phyloP scores from a whole-genome alignment of 2,329 filamentous ascomycete genomes.

The Fusarium cicatricum region DNA sequence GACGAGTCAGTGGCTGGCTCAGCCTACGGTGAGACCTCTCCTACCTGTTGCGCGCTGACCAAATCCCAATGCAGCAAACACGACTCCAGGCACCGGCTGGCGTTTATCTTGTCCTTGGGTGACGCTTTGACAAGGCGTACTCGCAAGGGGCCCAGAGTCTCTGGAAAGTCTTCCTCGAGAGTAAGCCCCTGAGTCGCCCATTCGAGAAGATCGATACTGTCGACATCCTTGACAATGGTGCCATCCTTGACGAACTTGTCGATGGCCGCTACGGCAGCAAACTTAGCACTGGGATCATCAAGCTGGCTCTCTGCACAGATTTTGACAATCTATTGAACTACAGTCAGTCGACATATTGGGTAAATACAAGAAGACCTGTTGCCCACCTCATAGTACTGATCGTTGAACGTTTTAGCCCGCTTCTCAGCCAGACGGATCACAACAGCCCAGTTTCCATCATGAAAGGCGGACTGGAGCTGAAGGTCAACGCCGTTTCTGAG shows the following conservation, averaged over 20 bases:
- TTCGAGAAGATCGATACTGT: constrained; percentile 63
- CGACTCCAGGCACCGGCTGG: constrained; percentile 57
- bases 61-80: constrained; percentile 65
- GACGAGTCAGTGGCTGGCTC: constrained; percentile 7
- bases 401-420: constrained; percentile 57
- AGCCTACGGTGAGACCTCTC: neutral
- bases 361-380: neutral
- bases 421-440: constrained; percentile 63
- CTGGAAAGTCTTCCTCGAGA: constrained; percentile 52
- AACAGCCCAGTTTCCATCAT: constrained; percentile 61
- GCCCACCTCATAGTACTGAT: constrained; percentile 64
- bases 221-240: constrained; percentile 57
- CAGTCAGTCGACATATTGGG: constrained; percentile 10
- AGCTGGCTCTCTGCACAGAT: constrained; percentile 61
- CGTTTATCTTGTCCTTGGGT: constrained; percentile 55
- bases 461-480: constrained; percentile 64
- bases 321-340: constrained; percentile 52
- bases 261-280: constrained; percentile 54
- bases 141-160: constrained; percentile 60
- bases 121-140: constrained; percentile 61
- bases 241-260: constrained; percentile 58
- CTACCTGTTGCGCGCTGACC: constrained; percentile 64
- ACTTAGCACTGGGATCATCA: constrained; percentile 58
- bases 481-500: constrained; percentile 62
- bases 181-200: constrained; percentile 57